Evolutionary conservation across 306 rosid genomes (phyloP), one percentile per base, ranked within the genome.

Genomic region (Quercus robur): DNA sequence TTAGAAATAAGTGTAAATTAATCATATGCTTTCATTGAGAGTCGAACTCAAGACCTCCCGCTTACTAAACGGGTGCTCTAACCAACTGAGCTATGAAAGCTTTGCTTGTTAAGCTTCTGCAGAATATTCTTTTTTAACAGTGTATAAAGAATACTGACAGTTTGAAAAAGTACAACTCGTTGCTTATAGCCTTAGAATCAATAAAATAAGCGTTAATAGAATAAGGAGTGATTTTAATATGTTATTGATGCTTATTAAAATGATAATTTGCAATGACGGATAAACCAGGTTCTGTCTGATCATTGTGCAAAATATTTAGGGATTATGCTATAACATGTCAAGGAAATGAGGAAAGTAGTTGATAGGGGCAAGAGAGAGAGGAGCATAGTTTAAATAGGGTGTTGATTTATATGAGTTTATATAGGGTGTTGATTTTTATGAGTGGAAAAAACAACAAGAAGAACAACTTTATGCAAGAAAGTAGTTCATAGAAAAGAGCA

Each of bases 51-150:
- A 76, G 84, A 80, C 81, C 84, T 84, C 84, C 84, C 78, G 81
- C 87, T 80, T 84, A 84, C 87, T 79, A 84, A 80, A 80, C 79
- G 76, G 73, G 84, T 84, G 84, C 81, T 76, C 81, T 80, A 84
- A 80, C 86, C 81, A 81, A 64, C 84, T 75, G 82, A 72, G 82
- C 83, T 75, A 79, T 79, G 69, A 69, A 69, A 78, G 75, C 74
- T 19, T 25, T 59, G 12, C 31, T 5, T 21, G 23, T 0, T 10
- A 21, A 25, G 23, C 10, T 5, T 2, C 9, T 1, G 31, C 4
- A 59, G 25, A n/a, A 2, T 18, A 1, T 6, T 0, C 0, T 0
- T 7, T 18, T 9, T 59, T n/a, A 59, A n/a, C 4, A 2, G 0
- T 41, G 1, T 59, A 1, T 1, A 7, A 59, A 2, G 56, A 13